These are phyloP conservation scores for Penicillium roqueforti DNA, from an alignment of 495 filamentous ascomycete species.

Conservation along the genomic window DNA sequence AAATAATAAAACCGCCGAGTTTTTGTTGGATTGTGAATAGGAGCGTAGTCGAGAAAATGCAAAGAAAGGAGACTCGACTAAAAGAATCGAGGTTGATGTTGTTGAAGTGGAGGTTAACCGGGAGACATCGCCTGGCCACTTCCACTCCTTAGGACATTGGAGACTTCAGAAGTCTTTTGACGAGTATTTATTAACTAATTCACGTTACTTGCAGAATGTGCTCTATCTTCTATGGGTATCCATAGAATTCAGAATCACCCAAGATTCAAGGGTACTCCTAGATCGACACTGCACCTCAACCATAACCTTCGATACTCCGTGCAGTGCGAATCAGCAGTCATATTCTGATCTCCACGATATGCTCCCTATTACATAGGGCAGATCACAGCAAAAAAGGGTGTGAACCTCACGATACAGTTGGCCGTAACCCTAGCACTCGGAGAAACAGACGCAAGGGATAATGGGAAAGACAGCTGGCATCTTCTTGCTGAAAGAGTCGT, in stretches of 20 bases:
- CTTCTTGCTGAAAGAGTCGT: not conserved
- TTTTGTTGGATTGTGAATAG: not conserved
- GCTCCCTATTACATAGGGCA: not conserved
- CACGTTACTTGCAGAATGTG: not conserved
- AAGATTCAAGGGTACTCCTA: not conserved
- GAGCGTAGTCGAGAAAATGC: not conserved
- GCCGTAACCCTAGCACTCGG: not conserved
- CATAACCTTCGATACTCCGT: not conserved
- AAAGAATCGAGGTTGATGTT: not conserved
- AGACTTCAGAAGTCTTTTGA: not conserved
- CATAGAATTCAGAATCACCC: not conserved
- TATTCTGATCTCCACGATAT: not conserved
- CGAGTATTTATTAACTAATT: not conserved
- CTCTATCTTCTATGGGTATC: not conserved
- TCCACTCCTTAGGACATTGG: too few relatives aligned
- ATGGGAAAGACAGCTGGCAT: not conserved
- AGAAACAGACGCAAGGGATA: slow-evolving; percentile 8
- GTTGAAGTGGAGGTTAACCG: not conserved
- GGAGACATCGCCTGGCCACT: too few relatives aligned
- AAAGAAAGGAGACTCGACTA: not conserved
- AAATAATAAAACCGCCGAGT: not conserved
- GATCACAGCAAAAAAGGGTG: not conserved
- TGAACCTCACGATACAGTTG: not conserved
- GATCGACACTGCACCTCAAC: not conserved
- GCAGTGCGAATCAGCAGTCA: not conserved